Evolutionary conservation across 1,284 basidiomycete genomes (phyloP).

Genomic region (Ceraceosorus guamensis): DNA sequence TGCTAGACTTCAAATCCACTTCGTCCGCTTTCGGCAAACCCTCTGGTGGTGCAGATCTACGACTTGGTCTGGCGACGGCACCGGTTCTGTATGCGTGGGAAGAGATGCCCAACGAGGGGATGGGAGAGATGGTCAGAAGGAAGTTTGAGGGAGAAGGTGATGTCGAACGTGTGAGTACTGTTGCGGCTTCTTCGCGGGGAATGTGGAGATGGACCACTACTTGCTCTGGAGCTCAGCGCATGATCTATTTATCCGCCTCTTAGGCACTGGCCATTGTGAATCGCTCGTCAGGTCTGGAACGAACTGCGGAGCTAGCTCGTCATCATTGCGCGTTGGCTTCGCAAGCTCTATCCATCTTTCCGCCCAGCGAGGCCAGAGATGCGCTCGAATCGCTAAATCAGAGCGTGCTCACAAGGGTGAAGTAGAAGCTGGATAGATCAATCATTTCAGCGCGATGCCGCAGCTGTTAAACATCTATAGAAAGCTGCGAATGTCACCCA

Average conservation of each 20-base stretch:
- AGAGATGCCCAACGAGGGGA: constrained; percentile 61
- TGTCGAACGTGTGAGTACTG: constrained; percentile 64
- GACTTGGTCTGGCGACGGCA: constrained; percentile 79
- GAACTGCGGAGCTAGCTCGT: constrained; percentile 39
- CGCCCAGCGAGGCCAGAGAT: constrained; percentile 32
- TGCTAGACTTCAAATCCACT: constrained; percentile 73
- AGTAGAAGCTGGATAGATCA: too few species aligned
- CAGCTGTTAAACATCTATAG: too few species aligned
- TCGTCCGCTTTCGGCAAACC: constrained; percentile 69
- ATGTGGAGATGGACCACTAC: neutral
- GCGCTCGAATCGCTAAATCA: constrained; percentile 15
- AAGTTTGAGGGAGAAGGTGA: constrained; percentile 78
- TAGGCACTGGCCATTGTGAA: constrained; percentile 25
- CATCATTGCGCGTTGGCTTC: constrained; percentile 33
- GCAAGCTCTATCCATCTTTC: constrained; percentile 25
- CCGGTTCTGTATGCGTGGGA: constrained; percentile 93
- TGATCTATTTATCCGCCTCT: neutral
- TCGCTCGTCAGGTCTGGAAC: constrained; percentile 27
- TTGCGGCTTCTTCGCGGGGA: constrained; percentile 1
- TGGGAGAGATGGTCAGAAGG: constrained; percentile 67
- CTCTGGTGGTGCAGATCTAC: constrained; percentile 70
- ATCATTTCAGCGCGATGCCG: too few species aligned
- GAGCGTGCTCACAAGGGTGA: too few species aligned
- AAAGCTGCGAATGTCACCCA: too few species aligned
- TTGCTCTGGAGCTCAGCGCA: too few species aligned